Percentiles rank a stretch among this genome's conserved stretches.
These are phyloP conservation scores for Mycosphaerella sp. DNA, from an alignment of 2,329 filamentous ascomycete species.

Conservation along the genomic window DNA sequence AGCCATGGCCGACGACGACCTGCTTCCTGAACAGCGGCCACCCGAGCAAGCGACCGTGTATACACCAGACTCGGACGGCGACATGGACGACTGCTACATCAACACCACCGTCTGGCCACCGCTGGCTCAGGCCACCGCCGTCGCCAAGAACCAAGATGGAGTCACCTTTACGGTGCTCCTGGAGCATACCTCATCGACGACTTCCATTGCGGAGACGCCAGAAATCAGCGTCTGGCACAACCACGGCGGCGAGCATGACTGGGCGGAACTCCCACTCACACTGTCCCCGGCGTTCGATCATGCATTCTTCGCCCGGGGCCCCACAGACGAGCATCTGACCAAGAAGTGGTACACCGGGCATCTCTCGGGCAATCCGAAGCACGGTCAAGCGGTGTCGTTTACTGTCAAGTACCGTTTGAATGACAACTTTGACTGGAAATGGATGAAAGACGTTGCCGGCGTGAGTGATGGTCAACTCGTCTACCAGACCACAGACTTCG, in stretches of 20 bases:
- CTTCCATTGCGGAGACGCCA: conserved; percentile 50
- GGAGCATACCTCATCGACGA: conserved; percentile 31
- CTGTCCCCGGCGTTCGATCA: conserved; percentile 28
- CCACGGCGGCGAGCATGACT: conserved; percentile 50
- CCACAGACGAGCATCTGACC: conserved; percentile 12
- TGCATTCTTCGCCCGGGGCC: conserved; percentile 25
- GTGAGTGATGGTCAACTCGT: conserved; percentile 58
- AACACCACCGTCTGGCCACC: conserved; percentile 61
- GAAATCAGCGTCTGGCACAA: conserved; percentile 72
- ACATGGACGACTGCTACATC: conserved; percentile 41
- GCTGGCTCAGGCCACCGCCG: conserved; percentile 64
- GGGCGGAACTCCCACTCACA: conserved; percentile 52
- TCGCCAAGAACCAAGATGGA: conserved; percentile 41
- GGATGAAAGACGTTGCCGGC: conserved; percentile 60
- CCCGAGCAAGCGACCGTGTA: conserved; percentile 25
- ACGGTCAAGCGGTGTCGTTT: conserved; percentile 52
- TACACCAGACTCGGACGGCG: conserved; percentile 13
- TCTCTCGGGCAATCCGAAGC: conserved; percentile 41
- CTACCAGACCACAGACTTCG: conserved; percentile 38
- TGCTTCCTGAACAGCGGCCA: conserved; percentile 32
- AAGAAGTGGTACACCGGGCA: conserved; percentile 51
- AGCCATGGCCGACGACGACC: conserved; percentile 13
- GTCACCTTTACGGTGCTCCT: conserved; percentile 58
- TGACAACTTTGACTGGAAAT: conserved; percentile 56
- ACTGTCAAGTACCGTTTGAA: conserved; percentile 62